Evolutionary conservation across 371 early-diverging fungal species (phyloP), one percentile per base, ranked within the genome.

Genomic region (Mortierella sp.): DNA sequence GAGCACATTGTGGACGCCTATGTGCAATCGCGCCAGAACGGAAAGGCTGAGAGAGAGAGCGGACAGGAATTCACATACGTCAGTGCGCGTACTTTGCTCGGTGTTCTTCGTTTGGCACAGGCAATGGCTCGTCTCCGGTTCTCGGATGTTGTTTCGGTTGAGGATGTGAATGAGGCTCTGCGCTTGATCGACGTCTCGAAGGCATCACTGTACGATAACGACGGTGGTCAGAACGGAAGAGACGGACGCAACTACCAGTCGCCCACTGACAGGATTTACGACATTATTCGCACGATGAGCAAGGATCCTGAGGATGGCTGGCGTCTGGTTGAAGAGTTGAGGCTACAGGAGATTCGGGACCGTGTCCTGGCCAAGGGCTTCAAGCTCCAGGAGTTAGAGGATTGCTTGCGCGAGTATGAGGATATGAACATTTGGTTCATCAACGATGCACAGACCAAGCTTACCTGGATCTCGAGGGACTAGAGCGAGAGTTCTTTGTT

Each of bases 101-200:
- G 96, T 77, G 94, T 99, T 63, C 93, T 99, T 74, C 97, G 99
- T 83, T 90, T 99, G 89, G 92, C 98, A 63, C 97, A 91, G 93
- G 99, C 94, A 5, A 91, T 94, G 84, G 98, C 99, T 1, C 95
- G 99, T 78, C 89, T 99, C 44, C 95, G 99, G 32, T 92, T 96
- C 73, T 91, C 96, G 12, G 93, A 95, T 44, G 87, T 83, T n/a
- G 98, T 99, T 4, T 91, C 91, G 29, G 90, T 93, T 38, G 90
- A 81, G 21, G 99, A 99, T 91, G 98, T 99, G 29, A 96, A 98
- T 75, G 99, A 99, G 88, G 99, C 99, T 0, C 87, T 98, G 79
- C 92, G 99, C 29, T 88, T 99, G 76, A 93, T 99, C 82, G 97
- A 98, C 87, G 95, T 95, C 44, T 94, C 95, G 77, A 97, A 96